A percentile compares a stretch with the other conserved stretches of the same genome.
phyloP scores from a whole-genome alignment of 257 asterid genomes.

The Lycium ferocissimum region DNA sequence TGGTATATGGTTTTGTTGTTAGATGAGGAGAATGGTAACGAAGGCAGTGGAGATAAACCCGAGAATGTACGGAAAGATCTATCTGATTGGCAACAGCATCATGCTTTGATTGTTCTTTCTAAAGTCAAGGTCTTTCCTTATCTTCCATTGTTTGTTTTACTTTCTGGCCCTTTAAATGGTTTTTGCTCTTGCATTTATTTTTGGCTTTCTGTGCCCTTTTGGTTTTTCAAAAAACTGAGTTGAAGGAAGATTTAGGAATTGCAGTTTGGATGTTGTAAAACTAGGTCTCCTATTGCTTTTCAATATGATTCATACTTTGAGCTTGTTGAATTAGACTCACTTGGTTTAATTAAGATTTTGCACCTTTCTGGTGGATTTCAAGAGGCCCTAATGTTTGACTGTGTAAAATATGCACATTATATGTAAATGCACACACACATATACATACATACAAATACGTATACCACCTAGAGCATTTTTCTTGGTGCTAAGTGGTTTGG shows the following conservation, averaged over 20 bases:
- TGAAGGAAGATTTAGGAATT: neutral
- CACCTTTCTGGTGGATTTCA: neutral
- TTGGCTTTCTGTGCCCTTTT: neutral
- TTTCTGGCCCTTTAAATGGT: neutral
- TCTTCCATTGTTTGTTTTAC: neutral
- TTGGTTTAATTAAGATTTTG: neutral
- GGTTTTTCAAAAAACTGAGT: neutral
- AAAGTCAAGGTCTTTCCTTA: conserved; percentile 64
- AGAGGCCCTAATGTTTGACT: neutral
- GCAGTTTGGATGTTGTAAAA: neutral
- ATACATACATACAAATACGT: neutral
- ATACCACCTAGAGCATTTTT: neutral
- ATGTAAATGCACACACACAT: neutral
- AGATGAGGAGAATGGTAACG: conserved; percentile 52
- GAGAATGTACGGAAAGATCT: conserved; percentile 68
- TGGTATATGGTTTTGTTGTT: conserved; percentile 35
- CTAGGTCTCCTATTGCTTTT: neutral
- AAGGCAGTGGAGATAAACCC: conserved; percentile 37
- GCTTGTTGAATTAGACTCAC: conserved; percentile 5
- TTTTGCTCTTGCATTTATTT: neutral
- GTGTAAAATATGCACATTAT: conserved; percentile 4
- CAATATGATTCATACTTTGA: conserved; percentile 14
- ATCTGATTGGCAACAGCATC: conserved; percentile 88
- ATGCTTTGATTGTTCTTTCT: conserved; percentile 80
- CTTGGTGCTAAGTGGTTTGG: conserved; percentile 5